phyloP scores from a whole-genome alignment of 495 filamentous ascomycete species.

The Podospora fimiseda region DNA sequence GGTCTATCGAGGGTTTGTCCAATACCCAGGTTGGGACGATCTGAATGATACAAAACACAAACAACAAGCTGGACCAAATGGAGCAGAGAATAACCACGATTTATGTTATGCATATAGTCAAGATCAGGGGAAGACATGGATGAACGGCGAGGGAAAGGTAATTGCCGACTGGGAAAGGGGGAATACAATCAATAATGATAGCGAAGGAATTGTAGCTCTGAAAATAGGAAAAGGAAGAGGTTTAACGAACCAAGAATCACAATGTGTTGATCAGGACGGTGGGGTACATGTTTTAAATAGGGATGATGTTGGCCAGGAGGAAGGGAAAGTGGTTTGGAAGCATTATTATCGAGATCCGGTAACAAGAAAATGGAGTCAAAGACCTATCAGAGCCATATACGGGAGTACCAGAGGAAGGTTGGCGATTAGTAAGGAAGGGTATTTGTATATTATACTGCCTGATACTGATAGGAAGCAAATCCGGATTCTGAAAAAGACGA shows the following conservation, averaged over 20 bases:
- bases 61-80: conserved; percentile 38
- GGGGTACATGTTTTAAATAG: conserved; percentile 45
- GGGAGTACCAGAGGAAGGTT: conserved; percentile 32
- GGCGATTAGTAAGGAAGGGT: conserved; percentile 28
- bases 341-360: conserved; percentile 38
- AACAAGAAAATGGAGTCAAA: conserved; percentile 28
- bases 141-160: conserved; percentile 22
- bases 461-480: conserved; percentile 19
- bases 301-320: conserved; percentile 25
- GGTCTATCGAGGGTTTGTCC: conserved; percentile 42
- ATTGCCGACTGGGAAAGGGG: conserved; percentile 31
- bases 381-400: conserved; percentile 21
- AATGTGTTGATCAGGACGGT: conserved; percentile 37
- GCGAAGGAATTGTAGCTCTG: conserved; percentile 34
- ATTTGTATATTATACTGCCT: conserved; percentile 34
- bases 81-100: conserved; percentile 41
- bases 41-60: conserved; percentile 37
- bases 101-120: conserved; percentile 42
- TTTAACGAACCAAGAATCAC: conserved; percentile 44
- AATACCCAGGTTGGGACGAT: conserved; percentile 40
- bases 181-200: conserved; percentile 29
- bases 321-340: conserved; percentile 30
- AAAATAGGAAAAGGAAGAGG: conserved; percentile 35
- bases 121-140: conserved; percentile 36
- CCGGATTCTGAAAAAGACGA: conserved; percentile 28